Evolutionary conservation across 805 yeast species (phyloP).

Genomic region (Candida railenensis): DNA sequence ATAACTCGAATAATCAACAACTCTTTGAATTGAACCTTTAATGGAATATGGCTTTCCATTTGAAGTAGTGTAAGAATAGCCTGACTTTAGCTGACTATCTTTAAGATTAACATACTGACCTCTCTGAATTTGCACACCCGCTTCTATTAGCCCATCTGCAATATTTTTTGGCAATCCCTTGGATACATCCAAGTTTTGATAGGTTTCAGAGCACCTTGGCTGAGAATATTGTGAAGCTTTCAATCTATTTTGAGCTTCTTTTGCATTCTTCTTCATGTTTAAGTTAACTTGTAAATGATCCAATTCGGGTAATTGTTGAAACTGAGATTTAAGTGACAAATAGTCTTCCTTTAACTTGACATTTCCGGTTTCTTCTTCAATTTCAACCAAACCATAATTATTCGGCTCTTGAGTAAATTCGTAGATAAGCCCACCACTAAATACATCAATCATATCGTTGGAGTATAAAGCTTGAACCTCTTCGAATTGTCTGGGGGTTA

Average conservation of each 20-base stretch:
- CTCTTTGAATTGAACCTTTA: conserved; percentile 19
- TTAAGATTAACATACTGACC: conserved; percentile 52
- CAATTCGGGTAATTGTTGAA: conserved; percentile 31
- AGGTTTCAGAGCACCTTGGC: conserved; percentile 32
- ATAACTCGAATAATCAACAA: conserved; percentile 7
- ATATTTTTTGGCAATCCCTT: conserved; percentile 45
- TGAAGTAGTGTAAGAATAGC: conserved; percentile 39
- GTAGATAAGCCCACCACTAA: conserved; percentile 84
- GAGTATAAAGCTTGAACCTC: conserved; percentile 74
- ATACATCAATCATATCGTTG: conserved; percentile 66
- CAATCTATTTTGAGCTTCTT: conserved; percentile 17
- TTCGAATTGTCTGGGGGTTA: conserved; percentile 74
- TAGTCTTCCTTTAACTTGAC: conserved; percentile 45
- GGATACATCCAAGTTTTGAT: conserved; percentile 37
- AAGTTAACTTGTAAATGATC: conserved; percentile 19
- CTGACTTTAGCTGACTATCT: conserved; percentile 42
- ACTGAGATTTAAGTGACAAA: conserved; percentile 42
- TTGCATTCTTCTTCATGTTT: conserved; percentile 23
- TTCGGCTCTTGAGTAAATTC: conserved; percentile 79
- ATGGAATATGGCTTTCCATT: conserved; percentile 40
- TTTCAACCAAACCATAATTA: conserved; percentile 71
- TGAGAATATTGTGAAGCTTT: conserved; percentile 16
- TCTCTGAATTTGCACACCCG: conserved; percentile 45
- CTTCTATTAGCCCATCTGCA: conserved; percentile 43
- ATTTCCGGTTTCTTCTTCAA: conserved; percentile 39